These are phyloP conservation scores for Ophiostoma sp. DNA, from an alignment of 2,329 filamentous ascomycete genomes.

Conservation along the genomic window DNA sequence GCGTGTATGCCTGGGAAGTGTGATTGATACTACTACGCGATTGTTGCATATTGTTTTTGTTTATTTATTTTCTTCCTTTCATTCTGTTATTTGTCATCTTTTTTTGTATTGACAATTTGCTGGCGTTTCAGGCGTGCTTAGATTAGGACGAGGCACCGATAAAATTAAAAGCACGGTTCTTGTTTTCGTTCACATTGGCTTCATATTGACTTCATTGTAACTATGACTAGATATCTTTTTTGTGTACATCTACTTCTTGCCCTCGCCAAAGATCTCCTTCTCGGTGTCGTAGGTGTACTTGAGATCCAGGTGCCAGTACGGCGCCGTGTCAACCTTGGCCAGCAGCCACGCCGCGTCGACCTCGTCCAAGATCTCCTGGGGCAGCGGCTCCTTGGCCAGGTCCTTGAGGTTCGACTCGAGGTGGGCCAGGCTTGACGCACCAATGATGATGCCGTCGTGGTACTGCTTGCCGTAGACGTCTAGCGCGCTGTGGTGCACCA, in stretches of 20 bases:
- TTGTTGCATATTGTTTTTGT: not conserved
- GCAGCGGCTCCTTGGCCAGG: conserved; percentile 69
- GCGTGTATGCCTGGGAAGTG: not conserved
- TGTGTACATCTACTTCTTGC: conserved; percentile 46
- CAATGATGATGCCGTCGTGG: conserved; percentile 59
- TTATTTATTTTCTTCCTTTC: not conserved
- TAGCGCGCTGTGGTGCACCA: conserved; percentile 62
- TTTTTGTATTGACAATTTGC: conserved; percentile 10
- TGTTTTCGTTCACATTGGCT: not conserved
- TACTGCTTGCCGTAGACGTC: conserved; percentile 36
- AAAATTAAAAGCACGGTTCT: conserved; percentile 20
- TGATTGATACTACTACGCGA: not conserved
- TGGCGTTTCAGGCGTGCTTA: conserved; percentile 22
- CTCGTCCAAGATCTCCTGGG: conserved; percentile 71
- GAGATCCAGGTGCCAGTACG: conserved; percentile 61
- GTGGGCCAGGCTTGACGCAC: conserved; percentile 58
- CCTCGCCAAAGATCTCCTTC: conserved; percentile 56
- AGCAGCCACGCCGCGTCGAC: conserved; percentile 75
- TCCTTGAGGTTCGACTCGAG: conserved; percentile 58
- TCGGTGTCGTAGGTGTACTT: conserved; percentile 67
- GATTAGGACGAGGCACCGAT: conserved; percentile 14
- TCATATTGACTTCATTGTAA: conserved; percentile 11
- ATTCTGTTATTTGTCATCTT: not conserved
- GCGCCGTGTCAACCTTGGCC: conserved; percentile 56
- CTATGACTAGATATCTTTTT: not conserved